Percentiles rank a stretch among this genome's conserved stretches.
Evolutionary conservation across 306 rosid genomes (phyloP).

Genomic region (Sesbania bispinosa): DNA sequence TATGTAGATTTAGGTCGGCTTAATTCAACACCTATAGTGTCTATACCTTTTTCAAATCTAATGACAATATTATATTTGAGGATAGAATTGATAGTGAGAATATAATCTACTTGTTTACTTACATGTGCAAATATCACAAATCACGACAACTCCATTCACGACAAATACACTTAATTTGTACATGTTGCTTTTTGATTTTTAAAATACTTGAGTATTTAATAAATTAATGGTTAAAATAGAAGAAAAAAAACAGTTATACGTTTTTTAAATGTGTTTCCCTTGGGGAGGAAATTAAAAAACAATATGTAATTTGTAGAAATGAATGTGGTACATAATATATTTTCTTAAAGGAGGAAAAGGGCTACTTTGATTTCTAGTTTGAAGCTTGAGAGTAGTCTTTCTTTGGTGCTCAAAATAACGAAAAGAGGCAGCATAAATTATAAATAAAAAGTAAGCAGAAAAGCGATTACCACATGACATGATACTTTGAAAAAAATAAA

Average conservation of each 20-base stretch:
- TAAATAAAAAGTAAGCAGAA: background rate
- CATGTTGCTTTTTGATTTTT: background rate
- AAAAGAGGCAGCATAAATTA: background rate
- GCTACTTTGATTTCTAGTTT: background rate
- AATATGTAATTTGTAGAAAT: no score
- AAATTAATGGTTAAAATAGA: background rate
- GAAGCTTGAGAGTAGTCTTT: background rate
- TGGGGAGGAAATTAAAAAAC: background rate
- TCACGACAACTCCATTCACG: slow-evolving; percentile 21
- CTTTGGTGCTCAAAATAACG: no score
- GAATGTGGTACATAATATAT: background rate
- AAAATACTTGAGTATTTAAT: background rate
- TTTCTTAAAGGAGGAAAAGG: background rate
- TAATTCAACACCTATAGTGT: slow-evolving; percentile 8
- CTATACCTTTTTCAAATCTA: slow-evolving; percentile 1
- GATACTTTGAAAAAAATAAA: background rate
- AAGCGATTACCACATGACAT: background rate
- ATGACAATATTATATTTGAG: background rate
- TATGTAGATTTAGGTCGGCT: slow-evolving; percentile 25
- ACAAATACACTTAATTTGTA: slow-evolving; percentile 22
- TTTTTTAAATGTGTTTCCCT: background rate
- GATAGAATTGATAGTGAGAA: background rate
- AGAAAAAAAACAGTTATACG: background rate
- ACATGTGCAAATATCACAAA: slow-evolving; percentile 32
- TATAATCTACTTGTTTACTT: background rate